Conservation (phyloP, 331 rosid genomes). For the Malus hybrid region DNA sequence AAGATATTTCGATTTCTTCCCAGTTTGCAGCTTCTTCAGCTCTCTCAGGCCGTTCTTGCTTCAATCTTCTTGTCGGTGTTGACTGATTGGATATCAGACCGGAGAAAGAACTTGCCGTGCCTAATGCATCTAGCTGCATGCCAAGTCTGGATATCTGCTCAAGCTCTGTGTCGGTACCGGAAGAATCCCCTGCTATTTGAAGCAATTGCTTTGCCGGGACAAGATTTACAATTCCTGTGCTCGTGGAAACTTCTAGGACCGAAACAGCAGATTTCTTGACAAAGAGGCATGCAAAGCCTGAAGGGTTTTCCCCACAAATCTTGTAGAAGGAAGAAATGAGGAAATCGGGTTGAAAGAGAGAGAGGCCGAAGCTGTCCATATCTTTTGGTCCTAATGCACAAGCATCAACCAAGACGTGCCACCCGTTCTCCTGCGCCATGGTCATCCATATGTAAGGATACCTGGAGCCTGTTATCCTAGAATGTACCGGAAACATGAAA, state of each 20-base stretch:
- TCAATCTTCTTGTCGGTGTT: slow-evolving; percentile 14
- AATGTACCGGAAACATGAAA: slow-evolving; percentile 78
- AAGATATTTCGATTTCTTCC: slow-evolving; percentile 6
- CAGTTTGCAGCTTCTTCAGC: slow-evolving; percentile 9
- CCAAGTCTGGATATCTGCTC: slow-evolving; percentile 26
- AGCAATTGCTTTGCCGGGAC: slow-evolving; percentile 40
- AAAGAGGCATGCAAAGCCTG: slow-evolving; percentile 85
- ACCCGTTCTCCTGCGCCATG: slow-evolving; percentile 78
- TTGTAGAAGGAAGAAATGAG: slow-evolving; percentile 80
- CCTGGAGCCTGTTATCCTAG: slow-evolving; percentile 79
- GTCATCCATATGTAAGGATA: slow-evolving; percentile 90
- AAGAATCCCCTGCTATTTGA: slow-evolving; percentile 40
- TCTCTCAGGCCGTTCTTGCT: slow-evolving; percentile 32
- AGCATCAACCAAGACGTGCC: slow-evolving; percentile 84
- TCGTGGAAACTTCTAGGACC: slow-evolving; percentile 39
- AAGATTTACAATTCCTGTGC: slow-evolving; percentile 69
- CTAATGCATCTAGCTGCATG: slow-evolving; percentile 24
- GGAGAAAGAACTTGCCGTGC: slow-evolving; percentile 49
- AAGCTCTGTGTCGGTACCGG: slow-evolving; percentile 38
- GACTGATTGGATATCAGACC: slow-evolving; percentile 37
- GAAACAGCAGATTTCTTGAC: slow-evolving; percentile 65
- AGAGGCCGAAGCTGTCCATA: slow-evolving; percentile 82
- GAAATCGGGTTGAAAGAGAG: slow-evolving; percentile 72
- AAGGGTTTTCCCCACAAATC: slow-evolving; percentile 82
- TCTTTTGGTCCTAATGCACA: slow-evolving; percentile 91